Conservation (phyloP, 805 yeast species). For the Ogataea glucozyma region DNA sequence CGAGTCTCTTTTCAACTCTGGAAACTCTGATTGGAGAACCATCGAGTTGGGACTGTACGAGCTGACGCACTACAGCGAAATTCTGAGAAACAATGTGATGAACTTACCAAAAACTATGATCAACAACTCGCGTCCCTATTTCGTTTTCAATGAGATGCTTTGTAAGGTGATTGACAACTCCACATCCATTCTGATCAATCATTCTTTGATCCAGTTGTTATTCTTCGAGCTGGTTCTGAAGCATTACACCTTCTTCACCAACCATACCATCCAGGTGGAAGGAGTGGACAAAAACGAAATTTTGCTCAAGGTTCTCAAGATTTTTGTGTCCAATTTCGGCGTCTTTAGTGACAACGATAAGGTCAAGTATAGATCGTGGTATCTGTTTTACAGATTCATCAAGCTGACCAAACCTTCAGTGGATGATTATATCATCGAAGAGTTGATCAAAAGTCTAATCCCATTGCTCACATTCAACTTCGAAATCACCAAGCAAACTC, state of each 20-base stretch:
- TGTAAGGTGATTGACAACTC: conserved; percentile 43
- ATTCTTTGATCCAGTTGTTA: conserved; percentile 77
- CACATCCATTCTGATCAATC: conserved; percentile 50
- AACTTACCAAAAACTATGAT: conserved; percentile 67
- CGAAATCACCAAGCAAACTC: conserved; percentile 37
- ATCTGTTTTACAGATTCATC: conserved; percentile 78
- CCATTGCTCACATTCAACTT: conserved; percentile 67
- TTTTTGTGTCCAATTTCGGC: conserved; percentile 80
- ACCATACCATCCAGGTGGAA: conserved; percentile 42
- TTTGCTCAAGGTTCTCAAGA: conserved; percentile 63
- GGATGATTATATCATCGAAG: conserved; percentile 51
- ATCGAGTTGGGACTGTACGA: conserved; percentile 87
- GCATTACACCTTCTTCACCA: conserved; percentile 64
- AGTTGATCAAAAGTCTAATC: conserved; percentile 59
- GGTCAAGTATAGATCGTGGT: conserved; percentile 88
- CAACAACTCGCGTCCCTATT: conserved; percentile 62
- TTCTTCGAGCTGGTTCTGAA: conserved; percentile 86
- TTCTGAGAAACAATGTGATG: conserved; percentile 74
- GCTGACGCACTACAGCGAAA: conserved; percentile 75
- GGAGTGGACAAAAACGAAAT: conserved; percentile 47
- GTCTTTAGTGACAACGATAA: conserved; percentile 71
- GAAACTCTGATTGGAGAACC: conserved; percentile 64
- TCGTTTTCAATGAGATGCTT: conserved; percentile 62
- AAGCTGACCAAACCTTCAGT: conserved; percentile 71
- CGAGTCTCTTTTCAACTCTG: conserved; percentile 33